Conservation (phyloP, 768 basidiomycete species). For the Psilocybe azurescens region DNA sequence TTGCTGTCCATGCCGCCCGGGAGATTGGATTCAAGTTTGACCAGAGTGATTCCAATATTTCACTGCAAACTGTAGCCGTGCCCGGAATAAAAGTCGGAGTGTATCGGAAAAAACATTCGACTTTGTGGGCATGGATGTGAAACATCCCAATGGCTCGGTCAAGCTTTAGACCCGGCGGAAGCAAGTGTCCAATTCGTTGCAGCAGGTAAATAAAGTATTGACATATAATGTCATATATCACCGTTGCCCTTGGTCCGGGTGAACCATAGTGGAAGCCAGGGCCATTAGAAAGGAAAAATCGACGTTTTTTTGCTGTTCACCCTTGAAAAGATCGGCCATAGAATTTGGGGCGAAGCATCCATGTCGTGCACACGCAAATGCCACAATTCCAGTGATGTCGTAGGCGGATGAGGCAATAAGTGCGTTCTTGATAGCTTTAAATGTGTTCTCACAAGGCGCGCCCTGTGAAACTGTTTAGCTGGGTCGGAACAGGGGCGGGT, state of each 20-base stretch:
- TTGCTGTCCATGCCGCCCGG: constrained; percentile 13
- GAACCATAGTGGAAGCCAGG: constrained; percentile 8
- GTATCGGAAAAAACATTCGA: constrained; percentile 31
- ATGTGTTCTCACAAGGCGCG: constrained; percentile 21
- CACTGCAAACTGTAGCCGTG: constrained; percentile 9
- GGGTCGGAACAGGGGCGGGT: constrained; percentile 7
- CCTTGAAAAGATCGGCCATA: constrained; percentile 23
- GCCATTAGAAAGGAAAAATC: constrained; percentile 21
- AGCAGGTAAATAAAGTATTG: not conserved
- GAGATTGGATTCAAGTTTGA: constrained; percentile 21
- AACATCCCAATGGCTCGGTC: constrained; percentile 26
- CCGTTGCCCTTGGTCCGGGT: constrained; percentile 13
- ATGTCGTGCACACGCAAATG: constrained; percentile 22
- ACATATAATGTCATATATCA: constrained; percentile 5
- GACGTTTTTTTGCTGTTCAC: constrained; percentile 30
- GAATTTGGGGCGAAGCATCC: constrained; percentile 22
- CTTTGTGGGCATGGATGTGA: constrained; percentile 31
- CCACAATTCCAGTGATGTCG: constrained; percentile 21
- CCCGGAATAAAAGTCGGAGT: constrained; percentile 21
- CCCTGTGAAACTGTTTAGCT: no score
- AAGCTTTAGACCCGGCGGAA: constrained; percentile 4
- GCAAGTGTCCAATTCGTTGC: not conserved
- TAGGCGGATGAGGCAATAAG: constrained; percentile 8
- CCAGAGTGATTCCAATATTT: constrained; percentile 29
- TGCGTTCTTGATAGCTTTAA: constrained; percentile 16